Evolutionary conservation across 129 eudicot genomes (phyloP).

Genomic region (Dittrichia graveolens): DNA sequence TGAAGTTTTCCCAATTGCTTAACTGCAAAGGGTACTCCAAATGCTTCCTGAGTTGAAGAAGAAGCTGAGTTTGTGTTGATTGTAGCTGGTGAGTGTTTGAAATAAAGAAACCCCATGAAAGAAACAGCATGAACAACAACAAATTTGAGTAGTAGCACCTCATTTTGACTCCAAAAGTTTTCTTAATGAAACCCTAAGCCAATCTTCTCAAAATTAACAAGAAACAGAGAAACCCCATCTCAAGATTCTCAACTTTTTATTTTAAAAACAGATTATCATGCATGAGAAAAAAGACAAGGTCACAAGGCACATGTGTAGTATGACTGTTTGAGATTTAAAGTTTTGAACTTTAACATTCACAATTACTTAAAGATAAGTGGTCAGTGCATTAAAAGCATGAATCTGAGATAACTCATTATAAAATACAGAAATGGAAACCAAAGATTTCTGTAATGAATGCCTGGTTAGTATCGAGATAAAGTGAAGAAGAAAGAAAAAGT

Average conservation of each 20-base stretch:
- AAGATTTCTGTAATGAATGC: conserved; percentile 40
- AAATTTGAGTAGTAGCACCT: conserved; percentile 41
- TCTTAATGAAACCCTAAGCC: conserved; percentile 44
- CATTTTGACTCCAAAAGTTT: conserved; percentile 36
- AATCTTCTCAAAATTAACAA: conserved; percentile 21
- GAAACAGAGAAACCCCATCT: conserved; percentile 26
- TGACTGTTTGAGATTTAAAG: conserved; percentile 26
- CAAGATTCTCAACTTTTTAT: conserved; percentile 19
- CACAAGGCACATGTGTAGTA: conserved; percentile 31
- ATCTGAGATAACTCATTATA: conserved; percentile 28
- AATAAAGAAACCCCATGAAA: conserved; percentile 55
- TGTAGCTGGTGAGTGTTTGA: conserved; percentile 60
- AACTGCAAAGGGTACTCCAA: conserved; percentile 73
- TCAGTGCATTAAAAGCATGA: conserved; percentile 40
- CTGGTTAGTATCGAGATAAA: conserved; percentile 24
- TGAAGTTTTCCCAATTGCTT: conserved; percentile 52
- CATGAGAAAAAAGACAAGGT: conserved; percentile 29
- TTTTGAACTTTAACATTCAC: conserved; percentile 31
- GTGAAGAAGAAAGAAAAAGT: conserved; percentile 25
- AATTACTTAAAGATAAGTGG: conserved; percentile 29
- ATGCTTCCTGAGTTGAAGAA: conserved; percentile 83
- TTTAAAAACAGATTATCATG: conserved; percentile 7
- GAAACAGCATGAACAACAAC: conserved; percentile 34
- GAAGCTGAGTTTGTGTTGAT: conserved; percentile 58
- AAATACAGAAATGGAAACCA: conserved; percentile 14